A percentile compares a stretch with the other conserved stretches of the same genome.
These are phyloP conservation scores for Pyrenula aspistea DNA, from an alignment of 495 filamentous ascomycete genomes.

Conservation along the genomic window DNA sequence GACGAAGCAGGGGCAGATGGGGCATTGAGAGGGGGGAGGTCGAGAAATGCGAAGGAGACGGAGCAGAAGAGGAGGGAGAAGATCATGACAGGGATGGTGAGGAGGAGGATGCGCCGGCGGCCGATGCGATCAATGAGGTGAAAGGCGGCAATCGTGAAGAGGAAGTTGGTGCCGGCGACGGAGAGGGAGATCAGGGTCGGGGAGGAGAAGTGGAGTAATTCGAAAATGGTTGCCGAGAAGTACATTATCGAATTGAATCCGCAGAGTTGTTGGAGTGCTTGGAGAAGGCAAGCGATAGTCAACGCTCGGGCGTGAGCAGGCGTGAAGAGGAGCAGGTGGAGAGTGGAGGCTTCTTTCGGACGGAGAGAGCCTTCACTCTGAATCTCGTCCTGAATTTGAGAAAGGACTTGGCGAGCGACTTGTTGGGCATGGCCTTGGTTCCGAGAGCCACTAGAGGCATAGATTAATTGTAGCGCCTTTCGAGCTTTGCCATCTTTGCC, in stretches of 20 bases:
- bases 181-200: slow-evolving; percentile 74
- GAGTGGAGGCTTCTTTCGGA: slow-evolving; percentile 3
- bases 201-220: slow-evolving; percentile 61
- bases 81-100: slow-evolving; percentile 77
- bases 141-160: slow-evolving; percentile 68
- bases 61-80: slow-evolving; percentile 55
- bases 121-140: slow-evolving; percentile 70
- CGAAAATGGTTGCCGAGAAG: slow-evolving; percentile 85
- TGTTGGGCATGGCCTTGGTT: slow-evolving; percentile 19
- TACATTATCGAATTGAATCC: slow-evolving; percentile 96
- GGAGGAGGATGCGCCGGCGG: slow-evolving; percentile 67
- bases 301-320: slow-evolving; percentile 42
- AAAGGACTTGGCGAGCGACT: slow-evolving; percentile 43
- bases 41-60: slow-evolving; percentile 52
- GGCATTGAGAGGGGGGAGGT: slow-evolving; percentile 16
- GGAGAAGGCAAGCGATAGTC: slow-evolving; percentile 72
- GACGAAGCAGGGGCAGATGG: slow-evolving; percentile 6
- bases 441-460: slow-evolving; percentile 8
- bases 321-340: background rate
- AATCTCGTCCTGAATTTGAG: slow-evolving; percentile 57
- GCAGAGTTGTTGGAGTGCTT: slow-evolving; percentile 80
- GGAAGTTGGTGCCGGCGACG: slow-evolving; percentile 74
- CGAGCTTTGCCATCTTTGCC: slow-evolving; percentile 47
- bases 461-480: slow-evolving; percentile 50
- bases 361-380: slow-evolving; percentile 38